Evolutionary conservation across 768 basidiomycete species (phyloP), one percentile per base, ranked within the genome.

Genomic region (Tricholoma hemisulphureum): DNA sequence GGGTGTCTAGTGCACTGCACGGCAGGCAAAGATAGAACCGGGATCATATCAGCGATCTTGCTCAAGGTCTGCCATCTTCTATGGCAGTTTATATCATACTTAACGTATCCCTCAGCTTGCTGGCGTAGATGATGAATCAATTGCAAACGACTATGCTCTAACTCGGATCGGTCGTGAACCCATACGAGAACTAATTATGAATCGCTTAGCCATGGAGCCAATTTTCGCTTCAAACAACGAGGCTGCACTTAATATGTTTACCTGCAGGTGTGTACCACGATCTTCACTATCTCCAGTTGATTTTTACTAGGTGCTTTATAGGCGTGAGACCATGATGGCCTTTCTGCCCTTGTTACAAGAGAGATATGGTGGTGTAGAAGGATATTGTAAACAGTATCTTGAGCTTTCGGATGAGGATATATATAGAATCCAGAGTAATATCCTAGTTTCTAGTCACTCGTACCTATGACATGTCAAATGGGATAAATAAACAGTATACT

Each of bases 1-100:
- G 83, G 80, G 0, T 87, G 81, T 61, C 59, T 92, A 24, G 89
- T 93, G 62, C 89, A 93, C 63, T 93, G 91, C 62, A 92, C 91
- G 54, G 91, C 89, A 24, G 91, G 91, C 3, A 93, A 93, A 69
- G 91, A 93, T 71, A 76, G 91, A 63, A 93, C 91, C 2, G 91
- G 90, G 14, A 73, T 93, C 21, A 71, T 88, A 34, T 88, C 89
- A 13, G 90, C 90, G 6, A 77, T 93, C 28, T 64, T 92, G 11
- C 74, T 93, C 23, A 84, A 85, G 71, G 90, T 91, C 66, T 28
- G 71, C 39, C 32, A 9, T 4, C n/a, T 48, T 43, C 1, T 43
- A 51, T 51, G 8, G 4, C 6, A n/a, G 26, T 50, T 39, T 20
- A 20, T 24, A 34, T 21, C 51, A 9, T 21, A 18, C 18, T n/a